These are phyloP conservation scores for Cyclotella baltica DNA, from an alignment of 108 stramenopile species.

Conservation along the genomic window DNA sequence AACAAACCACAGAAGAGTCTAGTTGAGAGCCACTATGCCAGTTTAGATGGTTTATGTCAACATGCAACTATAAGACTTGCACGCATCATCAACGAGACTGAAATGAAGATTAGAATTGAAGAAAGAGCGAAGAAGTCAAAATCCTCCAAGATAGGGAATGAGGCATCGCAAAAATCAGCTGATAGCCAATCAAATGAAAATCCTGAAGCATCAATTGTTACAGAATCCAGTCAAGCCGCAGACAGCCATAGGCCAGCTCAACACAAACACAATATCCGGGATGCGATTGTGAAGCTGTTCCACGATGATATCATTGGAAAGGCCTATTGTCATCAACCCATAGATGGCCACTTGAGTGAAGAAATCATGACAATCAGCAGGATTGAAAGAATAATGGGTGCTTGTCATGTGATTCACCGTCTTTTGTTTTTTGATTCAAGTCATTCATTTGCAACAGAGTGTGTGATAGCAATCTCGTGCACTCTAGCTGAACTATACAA, in stretches of 20 bases:
- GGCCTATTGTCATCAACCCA: not conserved
- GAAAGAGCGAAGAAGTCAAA: not conserved
- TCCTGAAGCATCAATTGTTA: not conserved
- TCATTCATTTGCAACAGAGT: slow-evolving; percentile 40
- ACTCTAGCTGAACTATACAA: slow-evolving; percentile 38
- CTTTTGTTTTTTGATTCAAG: slow-evolving; percentile 41
- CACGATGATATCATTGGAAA: slow-evolving; percentile 33
- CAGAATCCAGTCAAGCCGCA: not conserved
- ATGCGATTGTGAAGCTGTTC: slow-evolving; percentile 38
- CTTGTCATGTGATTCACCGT: slow-evolving; percentile 54
- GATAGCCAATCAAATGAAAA: not conserved
- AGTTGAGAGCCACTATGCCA: slow-evolving; percentile 22
- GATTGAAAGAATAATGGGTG: slow-evolving; percentile 40
- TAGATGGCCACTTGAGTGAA: not conserved
- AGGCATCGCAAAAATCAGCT: not conserved
- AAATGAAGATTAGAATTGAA: slow-evolving; percentile 1
- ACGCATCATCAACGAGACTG: slow-evolving; percentile 19
- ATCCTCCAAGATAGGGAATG: not conserved
- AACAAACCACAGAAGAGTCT: not conserved
- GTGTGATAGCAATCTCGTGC: slow-evolving; percentile 30
- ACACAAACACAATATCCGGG: slow-evolving; percentile 10
- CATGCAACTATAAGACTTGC: slow-evolving; percentile 30
- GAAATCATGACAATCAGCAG: slow-evolving; percentile 10
- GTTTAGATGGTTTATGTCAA: slow-evolving; percentile 47
- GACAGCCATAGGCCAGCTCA: not conserved